Base-by-base conservation (phyloP, 352 stramenopile genomes). In the Peronospora tabacina region DNA sequence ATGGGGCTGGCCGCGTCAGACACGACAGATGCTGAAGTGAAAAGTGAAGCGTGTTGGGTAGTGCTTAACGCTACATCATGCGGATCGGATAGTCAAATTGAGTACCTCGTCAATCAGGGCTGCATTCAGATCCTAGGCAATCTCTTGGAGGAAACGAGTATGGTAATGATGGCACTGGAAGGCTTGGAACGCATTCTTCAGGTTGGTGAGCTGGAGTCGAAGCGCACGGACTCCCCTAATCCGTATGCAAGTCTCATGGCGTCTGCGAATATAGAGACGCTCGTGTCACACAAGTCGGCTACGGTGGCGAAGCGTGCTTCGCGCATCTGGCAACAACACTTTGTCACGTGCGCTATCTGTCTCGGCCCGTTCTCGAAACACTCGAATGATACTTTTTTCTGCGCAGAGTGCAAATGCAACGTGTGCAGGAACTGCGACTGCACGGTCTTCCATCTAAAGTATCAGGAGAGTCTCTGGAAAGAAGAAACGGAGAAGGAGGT, bases 141-240 rank as follows among this genome's bases (percentile, higher is more conserved):
- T 35, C 63, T 99, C 20, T 72, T 99, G 44, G 82, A 94, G 24
- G 95, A 98, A 67, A 93, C 89, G 19, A 97, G 77, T 60, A 98
- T 99, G 95, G 94, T 98, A 39, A 98, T 98, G 90, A 99, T 99
- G 95, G 95, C 95, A 30, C 66, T 98, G 38, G 95, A 99, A 75
- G 95, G 95, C 20, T 75, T 99, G 35, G 95, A 98, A 61, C 70
- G 94, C 49, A 96, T 99, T 48, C 67, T 99, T 50, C 94, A 98
- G 68, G 94, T 98, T 0, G 86, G 96, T 49, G 93, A 95, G 22
- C 64, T 90, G 40, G 77, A 93, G 65, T 75, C 83, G 49, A 86
- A 95, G 73, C 69, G 83, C 45, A 85, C 75, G 43, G 76, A 89
- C 43, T 61, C 76, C 5, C 77, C 81, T 13, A 96, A 96, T 75